Evolutionary conservation across 305 asterid species (phyloP).

Genomic region (Coffea humblotiana): DNA sequence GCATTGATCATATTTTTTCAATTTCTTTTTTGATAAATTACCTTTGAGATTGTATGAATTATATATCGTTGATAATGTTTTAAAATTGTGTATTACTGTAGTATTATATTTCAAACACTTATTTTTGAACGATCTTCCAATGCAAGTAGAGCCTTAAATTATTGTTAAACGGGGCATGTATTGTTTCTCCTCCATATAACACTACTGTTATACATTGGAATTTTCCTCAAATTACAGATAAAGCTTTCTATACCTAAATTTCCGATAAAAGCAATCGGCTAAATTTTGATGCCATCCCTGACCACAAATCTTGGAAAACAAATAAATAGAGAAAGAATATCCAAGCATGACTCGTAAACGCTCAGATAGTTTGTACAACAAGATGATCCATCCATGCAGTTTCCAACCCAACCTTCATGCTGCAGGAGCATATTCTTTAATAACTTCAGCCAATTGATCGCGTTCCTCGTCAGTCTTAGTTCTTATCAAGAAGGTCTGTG

Average conservation of each 20-base stretch:
- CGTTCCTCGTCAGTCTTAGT: slow-evolving; percentile 70
- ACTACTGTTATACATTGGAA: not conserved
- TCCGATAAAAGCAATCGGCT: not conserved
- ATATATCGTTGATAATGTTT: no score
- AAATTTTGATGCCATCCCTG: not conserved
- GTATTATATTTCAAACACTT: no score
- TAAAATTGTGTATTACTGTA: no score
- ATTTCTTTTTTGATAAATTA: no score
- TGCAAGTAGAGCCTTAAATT: no score
- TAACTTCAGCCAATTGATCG: slow-evolving; percentile 70
- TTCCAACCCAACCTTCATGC: slow-evolving; percentile 20
- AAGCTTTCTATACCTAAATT: slow-evolving; percentile 4
- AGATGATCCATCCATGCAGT: slow-evolving; percentile 2
- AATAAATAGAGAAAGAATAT: not conserved
- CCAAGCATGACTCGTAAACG: slow-evolving; percentile 14
- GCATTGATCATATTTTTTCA: no score
- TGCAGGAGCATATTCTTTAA: slow-evolving; percentile 79
- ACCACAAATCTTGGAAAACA: not conserved
- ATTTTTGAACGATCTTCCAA: no score
- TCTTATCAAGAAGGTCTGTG: slow-evolving; percentile 81
- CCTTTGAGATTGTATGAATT: no score
- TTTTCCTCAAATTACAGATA: slow-evolving; percentile 1
- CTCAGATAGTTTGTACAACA: slow-evolving; percentile 25
- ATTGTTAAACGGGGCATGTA: not conserved
- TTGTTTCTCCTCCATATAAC: not conserved